phyloP scores from a whole-genome alignment of 352 stramenopile species.

The Phytopythium boreale region DNA sequence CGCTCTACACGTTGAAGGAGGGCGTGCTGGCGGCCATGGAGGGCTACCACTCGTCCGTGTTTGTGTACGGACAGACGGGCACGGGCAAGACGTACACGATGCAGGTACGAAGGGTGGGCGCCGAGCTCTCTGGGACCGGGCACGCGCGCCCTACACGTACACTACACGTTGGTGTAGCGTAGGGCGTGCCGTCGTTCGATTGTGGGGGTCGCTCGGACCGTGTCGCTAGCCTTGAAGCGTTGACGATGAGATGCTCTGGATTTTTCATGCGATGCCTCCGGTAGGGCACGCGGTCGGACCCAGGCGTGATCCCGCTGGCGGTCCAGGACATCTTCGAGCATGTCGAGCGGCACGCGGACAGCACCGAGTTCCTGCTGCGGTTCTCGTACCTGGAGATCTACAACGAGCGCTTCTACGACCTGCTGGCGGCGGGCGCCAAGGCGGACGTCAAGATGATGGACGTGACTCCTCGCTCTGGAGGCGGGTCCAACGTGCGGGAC shows the following conservation, averaged over 20 bases:
- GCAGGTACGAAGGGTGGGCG: slow-evolving; percentile 34
- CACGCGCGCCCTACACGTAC: not conserved
- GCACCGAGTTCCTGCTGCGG: slow-evolving; percentile 61
- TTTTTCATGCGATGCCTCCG: too few relatives aligned
- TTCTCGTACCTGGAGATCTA: slow-evolving; percentile 98
- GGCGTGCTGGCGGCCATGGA: slow-evolving; percentile 67
- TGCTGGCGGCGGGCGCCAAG: slow-evolving; percentile 76
- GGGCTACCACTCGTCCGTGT: slow-evolving; percentile 85
- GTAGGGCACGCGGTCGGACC: slow-evolving; percentile 41
- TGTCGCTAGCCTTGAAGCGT: not conserved
- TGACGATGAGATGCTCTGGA: slow-evolving; percentile 5
- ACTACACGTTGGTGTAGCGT: slow-evolving; percentile 18
- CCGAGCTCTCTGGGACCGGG: too few relatives aligned
- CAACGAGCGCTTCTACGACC: slow-evolving; percentile 97
- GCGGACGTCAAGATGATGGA: slow-evolving; percentile 79
- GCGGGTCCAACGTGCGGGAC: slow-evolving; percentile 42
- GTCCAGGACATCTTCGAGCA: slow-evolving; percentile 87
- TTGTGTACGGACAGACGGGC: slow-evolving; percentile 91
- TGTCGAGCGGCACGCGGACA: slow-evolving; percentile 48
- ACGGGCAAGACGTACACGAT: slow-evolving; percentile 87
- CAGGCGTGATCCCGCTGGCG: slow-evolving; percentile 83
- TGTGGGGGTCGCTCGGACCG: not conserved
- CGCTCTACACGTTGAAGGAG: slow-evolving; percentile 27
- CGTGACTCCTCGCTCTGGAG: too few relatives aligned
- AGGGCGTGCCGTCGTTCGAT: slow-evolving; percentile 11